Evolutionary conservation across 2,329 filamentous ascomycete genomes (phyloP).

Genomic region (Apiospora pterosperma): DNA sequence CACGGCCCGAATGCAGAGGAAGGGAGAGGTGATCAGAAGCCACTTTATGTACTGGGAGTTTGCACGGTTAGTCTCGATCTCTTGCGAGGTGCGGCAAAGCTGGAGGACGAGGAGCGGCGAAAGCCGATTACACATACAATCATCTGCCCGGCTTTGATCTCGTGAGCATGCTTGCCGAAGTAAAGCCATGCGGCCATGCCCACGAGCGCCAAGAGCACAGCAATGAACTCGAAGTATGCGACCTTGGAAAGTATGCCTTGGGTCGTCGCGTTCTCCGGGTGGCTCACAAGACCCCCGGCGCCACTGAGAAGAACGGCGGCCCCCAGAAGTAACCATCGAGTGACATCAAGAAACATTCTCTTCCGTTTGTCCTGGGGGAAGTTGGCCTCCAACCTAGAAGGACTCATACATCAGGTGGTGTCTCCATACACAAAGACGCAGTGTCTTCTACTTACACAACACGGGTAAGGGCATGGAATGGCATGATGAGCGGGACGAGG

Average conservation of each 20-base stretch:
- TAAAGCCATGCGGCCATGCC: background rate
- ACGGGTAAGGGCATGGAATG: background rate
- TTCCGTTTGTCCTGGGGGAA: background rate
- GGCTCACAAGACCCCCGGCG: background rate
- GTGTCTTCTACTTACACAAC: background rate
- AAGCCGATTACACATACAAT: no score
- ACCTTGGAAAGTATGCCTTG: background rate
- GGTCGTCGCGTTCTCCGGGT: background rate
- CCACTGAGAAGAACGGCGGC: background rate
- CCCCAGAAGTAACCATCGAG: background rate
- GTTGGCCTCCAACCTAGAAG: background rate
- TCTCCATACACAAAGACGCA: no score
- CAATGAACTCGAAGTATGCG: background rate
- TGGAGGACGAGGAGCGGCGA: background rate
- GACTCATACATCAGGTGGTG: no score
- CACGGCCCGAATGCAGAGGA: constrained; percentile 4
- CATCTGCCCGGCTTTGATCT: background rate
- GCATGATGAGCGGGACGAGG: constrained; percentile 8
- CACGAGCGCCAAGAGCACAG: background rate
- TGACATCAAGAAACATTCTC: background rate
- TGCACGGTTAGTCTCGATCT: background rate
- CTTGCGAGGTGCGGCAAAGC: background rate
- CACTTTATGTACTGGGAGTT: constrained; percentile 4
- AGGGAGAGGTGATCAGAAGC: constrained; percentile 4
- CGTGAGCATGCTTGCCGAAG: background rate